Conservation (phyloP, 1,284 basidiomycete species). For the Papiliotrema terrestris region DNA sequence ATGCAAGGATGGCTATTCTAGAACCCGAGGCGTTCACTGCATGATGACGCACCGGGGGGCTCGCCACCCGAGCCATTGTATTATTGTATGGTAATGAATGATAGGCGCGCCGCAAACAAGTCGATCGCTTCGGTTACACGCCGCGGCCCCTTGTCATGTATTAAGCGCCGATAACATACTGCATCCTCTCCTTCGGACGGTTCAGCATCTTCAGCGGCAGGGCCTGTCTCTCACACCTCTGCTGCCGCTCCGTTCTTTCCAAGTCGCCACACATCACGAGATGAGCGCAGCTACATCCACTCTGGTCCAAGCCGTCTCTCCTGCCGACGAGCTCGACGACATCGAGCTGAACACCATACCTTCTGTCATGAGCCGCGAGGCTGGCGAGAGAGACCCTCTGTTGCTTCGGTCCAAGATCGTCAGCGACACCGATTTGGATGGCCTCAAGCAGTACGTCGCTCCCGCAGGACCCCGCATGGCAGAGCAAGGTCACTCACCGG, state of each 20-base stretch:
- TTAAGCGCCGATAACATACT: too few species aligned
- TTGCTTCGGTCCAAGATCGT: slow-evolving; percentile 47
- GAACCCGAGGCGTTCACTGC: background rate
- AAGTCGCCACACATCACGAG: too few species aligned
- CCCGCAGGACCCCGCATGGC: background rate
- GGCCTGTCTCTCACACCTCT: too few species aligned
- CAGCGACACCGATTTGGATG: slow-evolving; percentile 42
- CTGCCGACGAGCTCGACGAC: slow-evolving; percentile 17
- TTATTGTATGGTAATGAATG: background rate
- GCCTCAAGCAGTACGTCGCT: slow-evolving; percentile 31
- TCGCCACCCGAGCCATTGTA: background rate
- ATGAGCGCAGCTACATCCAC: too few species aligned
- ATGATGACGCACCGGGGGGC: background rate
- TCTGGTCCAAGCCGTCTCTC: too few species aligned
- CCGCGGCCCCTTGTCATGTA: too few species aligned
- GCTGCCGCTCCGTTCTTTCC: too few species aligned
- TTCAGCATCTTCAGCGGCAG: too few species aligned
- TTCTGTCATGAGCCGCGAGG: slow-evolving; percentile 34
- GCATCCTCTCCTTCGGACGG: too few species aligned
- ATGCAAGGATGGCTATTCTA: too few species aligned
- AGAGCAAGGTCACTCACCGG: background rate
- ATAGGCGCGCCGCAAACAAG: background rate
- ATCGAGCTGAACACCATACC: slow-evolving; percentile 36
- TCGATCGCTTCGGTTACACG: too few species aligned
- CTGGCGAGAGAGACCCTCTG: slow-evolving; percentile 49